These are phyloP conservation scores for Clavispora santaluciae DNA, from an alignment of 805 yeast genomes.

Conservation along the genomic window DNA sequence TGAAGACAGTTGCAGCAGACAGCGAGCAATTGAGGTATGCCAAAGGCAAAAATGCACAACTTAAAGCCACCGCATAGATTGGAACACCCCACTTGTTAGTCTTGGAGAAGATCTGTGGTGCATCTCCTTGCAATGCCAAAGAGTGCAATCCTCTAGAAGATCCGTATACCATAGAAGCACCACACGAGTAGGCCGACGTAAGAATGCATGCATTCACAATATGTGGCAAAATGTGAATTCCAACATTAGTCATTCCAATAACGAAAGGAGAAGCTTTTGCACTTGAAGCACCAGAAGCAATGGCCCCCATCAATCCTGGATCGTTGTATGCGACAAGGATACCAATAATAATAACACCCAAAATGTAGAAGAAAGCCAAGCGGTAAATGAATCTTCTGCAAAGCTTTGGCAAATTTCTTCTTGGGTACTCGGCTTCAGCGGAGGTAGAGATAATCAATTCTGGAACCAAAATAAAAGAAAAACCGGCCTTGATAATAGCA, in stretches of 20 bases:
- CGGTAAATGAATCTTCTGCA: constrained; percentile 1
- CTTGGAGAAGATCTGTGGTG: constrained; percentile 36
- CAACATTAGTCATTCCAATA: constrained; percentile 1
- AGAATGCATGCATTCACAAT: constrained; percentile 3
- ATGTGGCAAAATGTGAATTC: constrained; percentile 2
- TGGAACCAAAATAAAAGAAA: constrained; percentile 1
- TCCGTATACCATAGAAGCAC: constrained; percentile 56
- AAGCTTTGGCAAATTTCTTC: constrained; percentile 56
- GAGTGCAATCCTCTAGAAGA: constrained; percentile 60
- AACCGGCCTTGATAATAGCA: constrained; percentile 3
- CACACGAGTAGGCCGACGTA: constrained; percentile 3
- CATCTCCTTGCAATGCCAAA: constrained; percentile 48
- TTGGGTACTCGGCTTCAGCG: constrained; percentile 53
- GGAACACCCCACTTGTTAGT: constrained; percentile 2
- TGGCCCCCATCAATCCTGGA: not conserved
- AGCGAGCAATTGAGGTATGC: constrained; percentile 3
- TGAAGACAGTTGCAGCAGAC: constrained; percentile 6
- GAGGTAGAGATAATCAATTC: constrained; percentile 33
- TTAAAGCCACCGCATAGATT: not conserved
- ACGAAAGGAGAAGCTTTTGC: constrained; percentile 4
- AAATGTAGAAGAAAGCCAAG: constrained; percentile 11
- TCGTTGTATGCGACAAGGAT: constrained; percentile 5
- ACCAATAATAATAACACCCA: constrained; percentile 15
- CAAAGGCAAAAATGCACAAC: not conserved
- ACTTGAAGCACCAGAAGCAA: not conserved